A percentile compares a stretch with the other conserved stretches of the same genome.
phyloP scores from a whole-genome alignment of 2,329 filamentous ascomycete species.

The Albifimbria verrucaria region DNA sequence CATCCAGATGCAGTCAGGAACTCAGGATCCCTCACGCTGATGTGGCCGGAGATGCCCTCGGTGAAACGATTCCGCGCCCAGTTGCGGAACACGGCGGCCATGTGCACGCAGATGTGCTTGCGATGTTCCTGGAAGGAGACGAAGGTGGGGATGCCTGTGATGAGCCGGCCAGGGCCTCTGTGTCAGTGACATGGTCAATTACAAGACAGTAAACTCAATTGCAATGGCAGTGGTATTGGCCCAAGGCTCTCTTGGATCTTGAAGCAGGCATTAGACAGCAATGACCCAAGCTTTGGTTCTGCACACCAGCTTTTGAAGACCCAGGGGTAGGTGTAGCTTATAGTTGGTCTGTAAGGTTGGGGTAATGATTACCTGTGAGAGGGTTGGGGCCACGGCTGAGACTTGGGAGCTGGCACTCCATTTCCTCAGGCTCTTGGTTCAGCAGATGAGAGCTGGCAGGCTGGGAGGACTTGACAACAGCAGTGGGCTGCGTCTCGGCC shows the following conservation, averaged over 20 bases:
- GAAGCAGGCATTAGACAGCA: too few species aligned
- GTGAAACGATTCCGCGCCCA: slow-evolving; percentile 26
- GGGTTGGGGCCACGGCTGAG: slow-evolving; percentile 21
- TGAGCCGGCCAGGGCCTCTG: neutral
- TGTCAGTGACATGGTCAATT: neutral
- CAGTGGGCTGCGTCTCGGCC: neutral
- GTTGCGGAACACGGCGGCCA: slow-evolving; percentile 54
- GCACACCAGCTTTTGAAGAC: too few species aligned
- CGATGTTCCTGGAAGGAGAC: slow-evolving; percentile 43
- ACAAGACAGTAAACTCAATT: too few species aligned
- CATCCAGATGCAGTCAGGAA: slow-evolving; percentile 63
- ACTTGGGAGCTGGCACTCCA: slow-evolving; percentile 12
- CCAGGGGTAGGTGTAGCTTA: too few species aligned
- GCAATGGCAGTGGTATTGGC: too few species aligned
- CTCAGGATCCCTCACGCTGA: slow-evolving; percentile 64
- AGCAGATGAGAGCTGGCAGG: neutral
- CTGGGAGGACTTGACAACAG: neutral
- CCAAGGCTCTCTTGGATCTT: too few species aligned
- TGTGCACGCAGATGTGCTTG: slow-evolving; percentile 62
- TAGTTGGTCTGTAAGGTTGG: too few species aligned
- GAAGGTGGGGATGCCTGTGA: slow-evolving; percentile 40
- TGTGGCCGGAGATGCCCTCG: slow-evolving; percentile 47
- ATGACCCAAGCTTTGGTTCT: too few species aligned
- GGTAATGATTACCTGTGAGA: slow-evolving; percentile 11
- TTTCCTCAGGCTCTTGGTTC: slow-evolving; percentile 7